Evolutionary conservation across 140 eudicot species (phyloP).

Genomic region (Eryngium alpinum): DNA sequence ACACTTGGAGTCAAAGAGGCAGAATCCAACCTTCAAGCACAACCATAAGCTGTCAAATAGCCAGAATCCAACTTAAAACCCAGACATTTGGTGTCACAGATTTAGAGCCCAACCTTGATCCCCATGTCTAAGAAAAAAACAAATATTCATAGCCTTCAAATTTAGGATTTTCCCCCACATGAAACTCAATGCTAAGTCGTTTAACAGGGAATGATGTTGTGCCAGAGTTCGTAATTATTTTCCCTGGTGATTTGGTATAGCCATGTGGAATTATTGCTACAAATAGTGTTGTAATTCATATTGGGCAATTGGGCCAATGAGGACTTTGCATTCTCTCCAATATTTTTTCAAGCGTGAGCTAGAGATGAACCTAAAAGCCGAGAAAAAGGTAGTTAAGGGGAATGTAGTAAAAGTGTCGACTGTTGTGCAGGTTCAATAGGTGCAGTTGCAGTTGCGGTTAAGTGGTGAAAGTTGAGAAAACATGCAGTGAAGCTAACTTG

Average conservation of each 20-base stretch:
- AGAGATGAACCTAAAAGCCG: conserved; percentile 81
- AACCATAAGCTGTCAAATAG: conserved; percentile 50
- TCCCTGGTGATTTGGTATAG: conserved; percentile 57
- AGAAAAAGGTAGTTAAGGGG: conserved; percentile 89
- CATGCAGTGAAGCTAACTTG: conserved; percentile 91
- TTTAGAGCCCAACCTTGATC: conserved; percentile 71
- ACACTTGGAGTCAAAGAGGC: conserved; percentile 64
- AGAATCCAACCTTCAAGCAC: conserved; percentile 48
- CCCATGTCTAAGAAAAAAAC: conserved; percentile 50
- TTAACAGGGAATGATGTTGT: conserved; percentile 72
- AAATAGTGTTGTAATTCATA: conserved; percentile 55
- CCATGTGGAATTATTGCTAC: conserved; percentile 61
- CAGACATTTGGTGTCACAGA: conserved; percentile 55
- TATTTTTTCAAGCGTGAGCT: conserved; percentile 49
- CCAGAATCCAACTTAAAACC: conserved; percentile 54
- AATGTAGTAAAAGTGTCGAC: conserved; percentile 67
- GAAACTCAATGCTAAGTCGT: conserved; percentile 43
- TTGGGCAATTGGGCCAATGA: conserved; percentile 64
- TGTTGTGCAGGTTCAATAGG: conserved; percentile 82
- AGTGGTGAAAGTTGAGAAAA: conserved; percentile 77
- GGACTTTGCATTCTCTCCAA: conserved; percentile 41
- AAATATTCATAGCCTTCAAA: conserved; percentile 58
- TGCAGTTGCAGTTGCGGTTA: conserved; percentile 96
- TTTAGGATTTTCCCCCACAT: conserved; percentile 51
- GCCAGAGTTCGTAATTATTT: conserved; percentile 73